Base-by-base conservation (phyloP, 129 eudicot genomes). In the Centaurea solstitialis region DNA sequence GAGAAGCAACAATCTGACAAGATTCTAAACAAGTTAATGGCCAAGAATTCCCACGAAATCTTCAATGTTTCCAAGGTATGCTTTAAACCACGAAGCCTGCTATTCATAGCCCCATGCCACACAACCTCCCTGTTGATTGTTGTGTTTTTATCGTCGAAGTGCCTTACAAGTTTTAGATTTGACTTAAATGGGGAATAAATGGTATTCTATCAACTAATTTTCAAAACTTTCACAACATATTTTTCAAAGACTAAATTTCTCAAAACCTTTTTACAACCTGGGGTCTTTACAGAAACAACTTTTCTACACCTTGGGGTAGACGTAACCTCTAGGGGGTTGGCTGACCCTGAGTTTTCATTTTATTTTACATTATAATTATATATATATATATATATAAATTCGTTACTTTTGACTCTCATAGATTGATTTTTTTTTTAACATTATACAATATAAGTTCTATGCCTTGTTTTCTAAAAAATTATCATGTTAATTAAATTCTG, bases 1-100 rank as follows among this genome's bases (percentile, higher is more conserved):
- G 99, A 94, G 81, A 90, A 78, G 71, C 91, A 92, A 72, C 99
- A 92, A 82, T 85, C 97, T 5, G 99, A 94, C 66, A 94, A 94
- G 57, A 85, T 94, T 72, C 79, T 94, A 40, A 94, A 88, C 88
- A 92, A 92, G 89, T 81, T 94, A 76, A 85, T 94, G 74, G 89
- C 97, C 9, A 85, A 91, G 70, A 85, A 89, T 79, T 94, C 99
- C 15, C 91, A 94, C 47, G 88, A 89, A 80, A 81, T 87, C 23
- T 87, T 94, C 76, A 86, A 94, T 87, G 97, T 94, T 62, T 83
- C 83, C 33, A 94, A 92, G 98, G 99, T 95, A 76, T 18, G 47
- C 30, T 39, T 45, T 18, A 45, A 3, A 40, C 9, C 22, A 50
- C 21, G 7, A 53, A 53, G 62, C 17, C 8, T 50, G 0, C 7